Evolutionary conservation across 352 stramenopile species (phyloP).

Genomic region (Plasmopara halstedii): DNA sequence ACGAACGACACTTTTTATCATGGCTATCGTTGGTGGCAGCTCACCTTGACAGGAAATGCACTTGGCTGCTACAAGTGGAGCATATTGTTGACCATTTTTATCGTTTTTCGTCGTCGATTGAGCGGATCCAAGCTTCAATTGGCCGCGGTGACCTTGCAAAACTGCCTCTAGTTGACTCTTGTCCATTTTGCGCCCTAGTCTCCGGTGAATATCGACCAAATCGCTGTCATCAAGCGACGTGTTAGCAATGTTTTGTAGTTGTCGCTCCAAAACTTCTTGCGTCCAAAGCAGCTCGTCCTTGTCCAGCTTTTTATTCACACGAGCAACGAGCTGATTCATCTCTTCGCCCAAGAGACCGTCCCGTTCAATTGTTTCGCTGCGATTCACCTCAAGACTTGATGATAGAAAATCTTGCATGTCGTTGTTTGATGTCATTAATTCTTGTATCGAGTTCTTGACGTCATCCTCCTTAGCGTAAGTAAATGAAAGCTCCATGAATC

Average conservation of each 20-base stretch:
- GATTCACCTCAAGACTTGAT: slow-evolving; percentile 37
- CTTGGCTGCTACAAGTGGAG: slow-evolving; percentile 34
- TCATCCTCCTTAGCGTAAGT: slow-evolving; percentile 66
- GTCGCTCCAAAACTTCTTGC: slow-evolving; percentile 55
- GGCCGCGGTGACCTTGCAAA: no score
- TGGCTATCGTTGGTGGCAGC: slow-evolving; percentile 48
- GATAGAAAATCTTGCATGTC: slow-evolving; percentile 33
- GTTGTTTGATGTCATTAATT: slow-evolving; percentile 38
- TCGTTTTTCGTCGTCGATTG: slow-evolving; percentile 1
- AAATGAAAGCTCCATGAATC: no score
- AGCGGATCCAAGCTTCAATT: background rate
- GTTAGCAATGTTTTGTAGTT: slow-evolving; percentile 58
- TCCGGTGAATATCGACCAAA: slow-evolving; percentile 46
- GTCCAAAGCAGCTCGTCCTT: no score
- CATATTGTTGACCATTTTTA: slow-evolving; percentile 10
- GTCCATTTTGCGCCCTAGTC: slow-evolving; percentile 52
- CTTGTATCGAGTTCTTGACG: slow-evolving; percentile 66
- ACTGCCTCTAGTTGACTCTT: slow-evolving; percentile 51
- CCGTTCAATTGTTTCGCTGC: slow-evolving; percentile 38
- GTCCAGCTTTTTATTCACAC: no score
- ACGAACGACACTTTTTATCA: slow-evolving; percentile 50
- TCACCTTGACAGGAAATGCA: slow-evolving; percentile 69
- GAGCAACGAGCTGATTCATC: no score
- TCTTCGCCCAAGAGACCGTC: no score
- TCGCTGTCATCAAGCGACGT: no score